phyloP scores from a whole-genome alignment of 352 stramenopile genomes.

The Globisporangium parvum region DNA sequence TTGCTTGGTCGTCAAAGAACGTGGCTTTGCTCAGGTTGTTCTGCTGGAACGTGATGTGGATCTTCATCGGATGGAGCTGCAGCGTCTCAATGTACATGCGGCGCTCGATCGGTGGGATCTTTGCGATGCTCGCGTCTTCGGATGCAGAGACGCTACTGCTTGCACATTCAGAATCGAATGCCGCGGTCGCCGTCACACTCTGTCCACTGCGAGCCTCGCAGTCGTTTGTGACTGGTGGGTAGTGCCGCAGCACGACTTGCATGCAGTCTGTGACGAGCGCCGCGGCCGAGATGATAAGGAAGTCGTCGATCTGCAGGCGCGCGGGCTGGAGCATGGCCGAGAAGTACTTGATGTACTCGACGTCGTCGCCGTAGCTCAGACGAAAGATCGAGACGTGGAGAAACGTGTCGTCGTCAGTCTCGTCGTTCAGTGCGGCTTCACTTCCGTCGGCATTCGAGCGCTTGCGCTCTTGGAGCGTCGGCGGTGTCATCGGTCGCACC shows the following conservation, averaged over 20 bases:
- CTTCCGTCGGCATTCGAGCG: slow-evolving; percentile 1
- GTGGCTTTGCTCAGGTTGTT: slow-evolving; percentile 42
- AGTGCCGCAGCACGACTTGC: slow-evolving; percentile 34
- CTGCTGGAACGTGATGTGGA: slow-evolving; percentile 74
- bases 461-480: slow-evolving; percentile 12
- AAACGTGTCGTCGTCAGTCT: slow-evolving; percentile 31
- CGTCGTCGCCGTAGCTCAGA: slow-evolving; percentile 73
- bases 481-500: slow-evolving; percentile 8
- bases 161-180: background rate
- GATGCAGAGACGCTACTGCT: background rate
- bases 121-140: slow-evolving; percentile 8
- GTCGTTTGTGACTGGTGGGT: slow-evolving; percentile 8
- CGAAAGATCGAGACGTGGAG: slow-evolving; percentile 76
- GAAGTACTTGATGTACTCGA: slow-evolving; percentile 87
- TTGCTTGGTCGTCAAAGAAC: slow-evolving; percentile 34
- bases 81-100: slow-evolving; percentile 85
- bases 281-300: slow-evolving; percentile 42
- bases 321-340: slow-evolving; percentile 76
- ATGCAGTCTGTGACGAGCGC: slow-evolving; percentile 38
- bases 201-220: background rate
- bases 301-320: slow-evolving; percentile 55
- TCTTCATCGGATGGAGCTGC: slow-evolving; percentile 71
- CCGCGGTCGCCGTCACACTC: background rate
- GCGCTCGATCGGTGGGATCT: slow-evolving; percentile 31
- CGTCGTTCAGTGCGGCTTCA: background rate